Evolutionary conservation across 768 basidiomycete species (phyloP), one percentile per base, ranked within the genome.

Genomic region (Pisolithus microcarpus): DNA sequence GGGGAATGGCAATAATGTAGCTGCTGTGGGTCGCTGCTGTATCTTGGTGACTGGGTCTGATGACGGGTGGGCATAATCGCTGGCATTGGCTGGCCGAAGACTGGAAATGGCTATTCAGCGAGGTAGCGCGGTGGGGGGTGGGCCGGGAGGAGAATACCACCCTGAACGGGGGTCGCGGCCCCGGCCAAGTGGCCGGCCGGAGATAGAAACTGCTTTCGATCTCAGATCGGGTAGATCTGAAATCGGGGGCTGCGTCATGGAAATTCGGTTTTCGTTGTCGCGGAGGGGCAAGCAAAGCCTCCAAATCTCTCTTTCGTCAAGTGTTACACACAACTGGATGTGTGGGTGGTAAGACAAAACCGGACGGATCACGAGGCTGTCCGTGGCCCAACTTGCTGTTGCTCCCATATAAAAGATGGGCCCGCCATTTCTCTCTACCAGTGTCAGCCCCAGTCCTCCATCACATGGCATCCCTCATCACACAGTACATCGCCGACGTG

Each of bases 401-500:
- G 26, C 26, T 10, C 1, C 30, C 9, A 56, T 56, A n/a, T n/a
- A n/a, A 5, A 54, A 26, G 24, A 26, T 23, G 21, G 23, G 26
- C 5, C 7, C 26, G 5, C 26, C 26, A 7, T 26, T 11, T 28
- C 36, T 19, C 37, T 26, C 34, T 19, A 50, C 21, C 39, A 40
- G 6, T 26, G 26, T 34, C 34, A 34, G 34, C 34, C 36, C 18
- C 30, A 46, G 50, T 21, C 11, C 11, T 21, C 21, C 23, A 21
- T 30, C 49, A 52, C 45, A 46, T 54, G 53, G 4, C 65, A 18
- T 54, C 65, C 16, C 61, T 87, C 46, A 61, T 88, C 45, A 58
- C 71, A 8, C 75, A 74, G 28, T 90, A 86, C 62, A 63, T 85
- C 46, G 71, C 75, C 7, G 79, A 81, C 19, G 70, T 74, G 60